Percentiles rank a stretch among this genome's conserved stretches.
phyloP scores from a whole-genome alignment of 2,329 filamentous ascomycete genomes.

The Lojkania enalia region DNA sequence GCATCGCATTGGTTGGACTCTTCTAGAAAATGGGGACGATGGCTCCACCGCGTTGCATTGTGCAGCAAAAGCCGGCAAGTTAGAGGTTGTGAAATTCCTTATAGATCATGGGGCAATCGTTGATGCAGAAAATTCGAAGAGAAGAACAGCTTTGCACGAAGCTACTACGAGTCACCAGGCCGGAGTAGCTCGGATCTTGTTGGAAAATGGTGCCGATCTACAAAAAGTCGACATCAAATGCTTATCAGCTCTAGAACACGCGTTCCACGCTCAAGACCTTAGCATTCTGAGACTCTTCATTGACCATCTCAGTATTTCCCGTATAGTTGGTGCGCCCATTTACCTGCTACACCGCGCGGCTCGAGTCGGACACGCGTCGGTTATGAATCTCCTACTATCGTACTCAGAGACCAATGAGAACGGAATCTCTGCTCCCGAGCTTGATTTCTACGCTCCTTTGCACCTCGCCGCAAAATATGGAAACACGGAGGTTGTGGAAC shows the following conservation, averaged over 20 bases:
- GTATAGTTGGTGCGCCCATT: neutral
- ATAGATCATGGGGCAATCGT: constrained; percentile 6
- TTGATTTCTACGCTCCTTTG: neutral
- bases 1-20: neutral
- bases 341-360: neutral
- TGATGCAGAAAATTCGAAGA: neutral
- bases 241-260: neutral
- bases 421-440: neutral
- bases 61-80: constrained; percentile 17
- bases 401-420: neutral
- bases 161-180: constrained; percentile 5
- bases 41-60: constrained; percentile 19
- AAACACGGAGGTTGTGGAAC: neutral
- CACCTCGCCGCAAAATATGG: constrained; percentile 1
- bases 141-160: constrained; percentile 12
- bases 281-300: neutral
- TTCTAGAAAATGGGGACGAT: constrained; percentile 11
- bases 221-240: neutral
- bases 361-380: neutral
- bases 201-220: neutral
- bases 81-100: constrained; percentile 1
- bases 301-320: neutral
- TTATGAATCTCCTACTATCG: neutral
- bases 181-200: neutral
- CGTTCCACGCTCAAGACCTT: neutral